These are phyloP conservation scores for Phytophthora litchii DNA, from an alignment of 352 stramenopile species.

Conservation along the genomic window DNA sequence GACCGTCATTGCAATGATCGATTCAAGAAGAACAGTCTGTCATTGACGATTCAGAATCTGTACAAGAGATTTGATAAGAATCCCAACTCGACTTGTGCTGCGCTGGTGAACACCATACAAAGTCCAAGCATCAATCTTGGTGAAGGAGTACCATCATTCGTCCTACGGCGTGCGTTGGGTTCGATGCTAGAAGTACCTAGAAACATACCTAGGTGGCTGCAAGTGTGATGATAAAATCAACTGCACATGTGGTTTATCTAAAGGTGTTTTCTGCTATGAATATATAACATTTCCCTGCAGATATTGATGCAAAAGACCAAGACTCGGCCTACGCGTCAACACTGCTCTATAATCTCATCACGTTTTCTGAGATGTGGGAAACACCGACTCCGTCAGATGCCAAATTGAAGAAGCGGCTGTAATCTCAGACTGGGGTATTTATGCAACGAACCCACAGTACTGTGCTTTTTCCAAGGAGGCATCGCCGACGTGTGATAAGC, in stretches of 20 bases:
- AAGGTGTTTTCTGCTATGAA: no score
- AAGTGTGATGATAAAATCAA: no score
- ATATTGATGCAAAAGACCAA: neutral
- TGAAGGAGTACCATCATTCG: neutral
- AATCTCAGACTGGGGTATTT: constrained; percentile 18
- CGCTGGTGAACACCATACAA: neutral
- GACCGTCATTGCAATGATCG: neutral
- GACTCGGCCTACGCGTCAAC: constrained; percentile 8
- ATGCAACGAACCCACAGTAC: constrained; percentile 26
- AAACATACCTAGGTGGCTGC: no score
- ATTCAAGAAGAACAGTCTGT: neutral
- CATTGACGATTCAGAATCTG: neutral
- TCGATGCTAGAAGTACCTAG: neutral
- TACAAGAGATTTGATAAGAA: neutral
- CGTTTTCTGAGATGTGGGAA: constrained; percentile 53
- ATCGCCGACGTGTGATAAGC: constrained; percentile 26
- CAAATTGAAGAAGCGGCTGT: constrained; percentile 8
- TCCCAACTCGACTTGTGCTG: neutral
- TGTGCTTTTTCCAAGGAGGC: constrained; percentile 48
- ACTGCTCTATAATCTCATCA: constrained; percentile 48
- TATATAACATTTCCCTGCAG: neutral
- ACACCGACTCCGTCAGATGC: constrained; percentile 10
- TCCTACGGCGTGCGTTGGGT: neutral
- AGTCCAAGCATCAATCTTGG: neutral
- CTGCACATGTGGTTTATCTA: no score